A percentile compares a stretch with the other conserved stretches of the same genome.
Evolutionary conservation across 2,329 filamentous ascomycete species (phyloP).

Genomic region (Fusarium denticulatum): DNA sequence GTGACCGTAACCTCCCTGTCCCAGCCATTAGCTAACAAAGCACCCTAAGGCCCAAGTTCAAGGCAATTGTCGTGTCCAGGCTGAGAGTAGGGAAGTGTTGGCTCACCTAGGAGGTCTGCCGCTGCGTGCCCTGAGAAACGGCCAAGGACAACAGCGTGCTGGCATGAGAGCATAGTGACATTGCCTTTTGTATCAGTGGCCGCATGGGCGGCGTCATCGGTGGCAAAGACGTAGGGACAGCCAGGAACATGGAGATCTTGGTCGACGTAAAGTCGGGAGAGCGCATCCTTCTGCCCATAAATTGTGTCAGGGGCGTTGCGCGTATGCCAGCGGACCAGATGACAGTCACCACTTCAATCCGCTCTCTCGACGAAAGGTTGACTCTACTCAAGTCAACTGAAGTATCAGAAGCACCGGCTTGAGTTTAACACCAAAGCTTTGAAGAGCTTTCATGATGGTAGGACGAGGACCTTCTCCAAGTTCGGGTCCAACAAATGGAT

Average conservation of each 20-base stretch:
- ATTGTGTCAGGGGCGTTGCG: slow-evolving; percentile 48
- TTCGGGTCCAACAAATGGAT: slow-evolving; percentile 44
- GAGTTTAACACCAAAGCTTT: slow-evolving; percentile 43
- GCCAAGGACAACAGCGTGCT: slow-evolving; percentile 51
- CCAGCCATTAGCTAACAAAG: slow-evolving; percentile 47
- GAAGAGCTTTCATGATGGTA: slow-evolving; percentile 45
- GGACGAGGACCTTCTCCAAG: slow-evolving; percentile 49
- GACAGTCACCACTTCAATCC: slow-evolving; percentile 46
- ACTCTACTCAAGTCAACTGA: slow-evolving; percentile 42
- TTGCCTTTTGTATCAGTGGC: slow-evolving; percentile 41
- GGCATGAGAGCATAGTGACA: slow-evolving; percentile 51
- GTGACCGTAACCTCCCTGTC: slow-evolving; percentile 42
- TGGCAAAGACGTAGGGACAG: slow-evolving; percentile 11
- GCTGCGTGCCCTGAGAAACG: slow-evolving; percentile 48
- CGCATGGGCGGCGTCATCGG: slow-evolving; percentile 49
- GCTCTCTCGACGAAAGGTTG: slow-evolving; percentile 44
- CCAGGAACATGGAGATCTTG: slow-evolving; percentile 5
- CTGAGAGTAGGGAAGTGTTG: slow-evolving; percentile 44
- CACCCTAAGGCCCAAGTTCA: slow-evolving; percentile 48
- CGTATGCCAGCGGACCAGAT: slow-evolving; percentile 52
- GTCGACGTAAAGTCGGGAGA: slow-evolving; percentile 9
- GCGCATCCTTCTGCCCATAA: slow-evolving; percentile 40
- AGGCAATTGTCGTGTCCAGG: slow-evolving; percentile 47
- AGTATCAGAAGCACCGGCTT: slow-evolving; percentile 41
- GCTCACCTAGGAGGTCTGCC: slow-evolving; percentile 45